Evolutionary conservation across 441 rosid species (phyloP), one percentile per base, ranked within the genome.

Genomic region (Cnidoscolus chayamansa): DNA sequence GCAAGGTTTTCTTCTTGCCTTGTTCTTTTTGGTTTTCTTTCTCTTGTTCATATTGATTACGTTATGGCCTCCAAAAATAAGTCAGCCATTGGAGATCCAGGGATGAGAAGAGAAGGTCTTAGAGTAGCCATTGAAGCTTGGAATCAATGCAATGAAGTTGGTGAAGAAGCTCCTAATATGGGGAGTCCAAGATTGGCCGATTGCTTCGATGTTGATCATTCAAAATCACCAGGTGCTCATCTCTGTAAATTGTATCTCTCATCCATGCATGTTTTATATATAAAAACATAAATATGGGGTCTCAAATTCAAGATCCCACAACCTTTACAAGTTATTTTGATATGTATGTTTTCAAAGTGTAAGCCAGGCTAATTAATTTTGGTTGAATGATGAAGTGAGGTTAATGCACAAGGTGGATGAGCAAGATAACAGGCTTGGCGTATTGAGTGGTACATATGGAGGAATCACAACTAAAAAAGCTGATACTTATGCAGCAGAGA

Each of bases 401-500:
- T 7, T 71, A 4, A 5, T 59, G n/a, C 90, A 88, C 71, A 86
- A 82, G 75, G 87, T 88, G 11, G 78, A 84, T n/a, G 92, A 89
- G 72, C 61, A 59, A 32, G 92, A 89, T 76, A 89, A 89, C 76
- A 86, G 70, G 69, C 86, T 89, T 17, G 87, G 88, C 20, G 76
- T 86, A 16, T 78, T 79, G 32, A 81, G 59, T 40, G 45, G 53
- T 0, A 15, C 72, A 9, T 49, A 10, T 6, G 79, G 68, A 7
- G 67, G 62, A 51, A 40, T 76, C 4, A 65, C 8, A 32, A 58
- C 72, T 1, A 16, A 45, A 37, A 75, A 80, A 32, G 77, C 60
- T 53, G 81, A 89, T 76, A 65, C 74, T 20, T 90, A 86, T 16
- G 91, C 95, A 0, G 90, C 91, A 10, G 67, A 78, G 31, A 90